phyloP scores from a whole-genome alignment of 805 yeast genomes.

The Schizosaccharomyces octosporus region DNA sequence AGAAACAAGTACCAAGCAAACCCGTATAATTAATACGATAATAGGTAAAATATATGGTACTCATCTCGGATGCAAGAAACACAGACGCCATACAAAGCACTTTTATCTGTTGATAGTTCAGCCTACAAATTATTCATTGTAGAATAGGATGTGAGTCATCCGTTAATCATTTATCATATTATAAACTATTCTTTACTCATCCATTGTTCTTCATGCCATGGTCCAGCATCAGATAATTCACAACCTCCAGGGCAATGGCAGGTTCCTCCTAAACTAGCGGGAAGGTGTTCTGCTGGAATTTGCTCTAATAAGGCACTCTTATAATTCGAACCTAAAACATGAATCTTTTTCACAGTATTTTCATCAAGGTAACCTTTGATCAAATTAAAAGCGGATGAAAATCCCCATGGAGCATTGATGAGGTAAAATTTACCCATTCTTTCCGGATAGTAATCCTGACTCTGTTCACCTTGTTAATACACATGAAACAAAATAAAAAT shows the following conservation, averaged over 20 bases:
- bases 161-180: too few relatives aligned
- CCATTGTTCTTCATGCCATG: slow-evolving; percentile 79
- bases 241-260: slow-evolving; percentile 52
- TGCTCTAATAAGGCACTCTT: slow-evolving; percentile 67
- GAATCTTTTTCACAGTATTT: slow-evolving; percentile 85
- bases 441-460: slow-evolving; percentile 95
- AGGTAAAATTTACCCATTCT: slow-evolving; percentile 78
- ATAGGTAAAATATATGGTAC: too few relatives aligned
- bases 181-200: slow-evolving; percentile 25
- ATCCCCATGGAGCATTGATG: slow-evolving; percentile 93
- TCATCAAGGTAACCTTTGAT: slow-evolving; percentile 92
- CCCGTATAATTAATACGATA: too few relatives aligned
- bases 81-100: too few relatives aligned
- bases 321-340: slow-evolving; percentile 59
- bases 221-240: slow-evolving; percentile 75
- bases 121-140: too few relatives aligned
- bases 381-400: slow-evolving; percentile 72
- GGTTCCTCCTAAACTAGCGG: slow-evolving; percentile 69
- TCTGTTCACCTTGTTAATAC: background rate
- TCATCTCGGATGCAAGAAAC: too few relatives aligned
- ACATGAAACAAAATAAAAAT: background rate
- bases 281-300: slow-evolving; percentile 81
- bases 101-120: too few relatives aligned
- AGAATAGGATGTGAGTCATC: too few relatives aligned
- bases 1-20: too few relatives aligned